Conservation (phyloP, 805 yeast genomes). For the Candida chilensis region DNA sequence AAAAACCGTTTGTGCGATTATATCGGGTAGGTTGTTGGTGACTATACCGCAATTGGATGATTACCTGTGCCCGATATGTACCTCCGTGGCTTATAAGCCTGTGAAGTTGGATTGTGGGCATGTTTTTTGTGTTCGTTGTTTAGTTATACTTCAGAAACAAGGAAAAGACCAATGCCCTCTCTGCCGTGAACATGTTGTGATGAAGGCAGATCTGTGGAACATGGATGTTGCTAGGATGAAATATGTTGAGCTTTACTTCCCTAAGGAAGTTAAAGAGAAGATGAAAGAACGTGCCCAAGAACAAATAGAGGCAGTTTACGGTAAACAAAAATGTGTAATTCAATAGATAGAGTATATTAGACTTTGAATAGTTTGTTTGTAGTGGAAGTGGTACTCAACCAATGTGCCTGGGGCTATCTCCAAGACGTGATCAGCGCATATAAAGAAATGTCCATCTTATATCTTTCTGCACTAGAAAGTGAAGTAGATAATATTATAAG, state of each 20-base stretch:
- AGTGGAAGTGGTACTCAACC: too few relatives aligned
- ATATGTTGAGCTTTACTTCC: conserved; percentile 52
- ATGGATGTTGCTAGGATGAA: conserved; percentile 45
- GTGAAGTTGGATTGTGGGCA: conserved; percentile 57
- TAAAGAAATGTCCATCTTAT: too few relatives aligned
- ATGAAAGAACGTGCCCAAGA: conserved; percentile 43
- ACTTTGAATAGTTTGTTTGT: too few relatives aligned
- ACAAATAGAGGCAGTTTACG: conserved; percentile 18
- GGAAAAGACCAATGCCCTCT: conserved; percentile 57
- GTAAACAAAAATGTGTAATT: too few relatives aligned
- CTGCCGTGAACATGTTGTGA: conserved; percentile 48
- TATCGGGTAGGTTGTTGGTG: conserved; percentile 43
- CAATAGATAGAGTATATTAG: too few relatives aligned
- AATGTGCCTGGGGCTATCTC: too few relatives aligned
- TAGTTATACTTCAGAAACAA: conserved; percentile 57
- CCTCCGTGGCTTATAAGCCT: conserved; percentile 64
- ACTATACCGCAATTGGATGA: conserved; percentile 70
- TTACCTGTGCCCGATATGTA: conserved; percentile 67
- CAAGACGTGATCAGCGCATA: too few relatives aligned
- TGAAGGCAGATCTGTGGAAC: conserved; percentile 49
- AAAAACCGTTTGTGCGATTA: conserved; percentile 43
- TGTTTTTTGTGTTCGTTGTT: conserved; percentile 63
- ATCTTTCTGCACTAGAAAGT: too few relatives aligned
- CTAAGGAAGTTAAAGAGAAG: conserved; percentile 57
- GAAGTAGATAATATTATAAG: too few relatives aligned